Conservation (phyloP, 306 rosid genomes). For the Citrullus amarus region DNA sequence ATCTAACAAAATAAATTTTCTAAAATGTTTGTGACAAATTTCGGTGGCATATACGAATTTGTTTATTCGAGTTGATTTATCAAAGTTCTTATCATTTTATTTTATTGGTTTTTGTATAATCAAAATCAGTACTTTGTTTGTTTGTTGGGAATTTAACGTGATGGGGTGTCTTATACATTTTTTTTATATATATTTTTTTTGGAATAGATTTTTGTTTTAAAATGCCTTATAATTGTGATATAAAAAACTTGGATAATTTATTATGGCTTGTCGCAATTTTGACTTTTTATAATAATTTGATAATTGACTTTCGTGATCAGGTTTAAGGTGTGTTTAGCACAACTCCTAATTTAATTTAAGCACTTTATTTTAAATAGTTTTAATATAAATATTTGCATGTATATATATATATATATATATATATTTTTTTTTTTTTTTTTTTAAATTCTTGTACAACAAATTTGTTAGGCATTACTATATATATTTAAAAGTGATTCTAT, state of each 20-base stretch:
- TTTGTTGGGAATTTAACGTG: neutral
- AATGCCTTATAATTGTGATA: neutral
- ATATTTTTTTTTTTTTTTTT: too few relatives aligned
- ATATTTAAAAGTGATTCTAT: too few relatives aligned
- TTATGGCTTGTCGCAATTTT: neutral
- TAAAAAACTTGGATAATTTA: neutral
- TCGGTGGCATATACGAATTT: neutral
- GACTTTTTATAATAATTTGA: neutral
- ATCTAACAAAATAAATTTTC: neutral
- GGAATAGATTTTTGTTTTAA: too few relatives aligned
- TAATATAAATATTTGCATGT: too few relatives aligned
- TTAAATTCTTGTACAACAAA: too few relatives aligned
- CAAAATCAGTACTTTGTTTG: neutral
- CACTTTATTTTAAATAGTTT: too few relatives aligned
- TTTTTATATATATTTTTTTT: neutral
- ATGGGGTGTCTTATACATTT: neutral
- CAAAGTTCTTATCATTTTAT: neutral
- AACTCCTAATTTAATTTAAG: too few relatives aligned
- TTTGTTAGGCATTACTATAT: too few relatives aligned
- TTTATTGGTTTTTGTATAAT: neutral
- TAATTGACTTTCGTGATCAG: neutral
- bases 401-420: too few relatives aligned
- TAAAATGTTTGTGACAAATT: neutral
- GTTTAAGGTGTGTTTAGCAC: too few relatives aligned
- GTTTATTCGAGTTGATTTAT: neutral